Conservation (phyloP, 2,329 filamentous ascomycete species). For the Botrytis fragariae region DNA sequence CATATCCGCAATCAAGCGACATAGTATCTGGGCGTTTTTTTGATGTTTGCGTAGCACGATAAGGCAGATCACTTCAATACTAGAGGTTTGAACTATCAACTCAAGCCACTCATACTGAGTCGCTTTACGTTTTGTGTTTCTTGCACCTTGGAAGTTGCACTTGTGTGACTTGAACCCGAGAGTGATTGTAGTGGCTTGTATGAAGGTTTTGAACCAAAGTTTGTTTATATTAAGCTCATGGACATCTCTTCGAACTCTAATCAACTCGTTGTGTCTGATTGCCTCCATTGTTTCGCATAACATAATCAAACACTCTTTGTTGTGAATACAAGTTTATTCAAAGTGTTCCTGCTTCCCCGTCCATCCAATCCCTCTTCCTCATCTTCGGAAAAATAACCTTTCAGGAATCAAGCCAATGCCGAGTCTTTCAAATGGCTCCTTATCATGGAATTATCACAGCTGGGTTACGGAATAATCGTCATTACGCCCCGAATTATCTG, state of each 20-base stretch:
- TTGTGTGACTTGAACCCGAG: neutral
- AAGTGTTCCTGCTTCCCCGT: neutral
- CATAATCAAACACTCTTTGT: neutral
- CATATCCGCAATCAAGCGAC: neutral
- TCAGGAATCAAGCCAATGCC: neutral
- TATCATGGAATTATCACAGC: slow-evolving; percentile 20
- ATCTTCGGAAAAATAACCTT: neutral
- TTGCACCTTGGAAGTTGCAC: neutral
- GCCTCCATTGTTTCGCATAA: neutral
- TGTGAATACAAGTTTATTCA: neutral
- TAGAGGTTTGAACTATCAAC: neutral
- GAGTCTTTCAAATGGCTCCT: slow-evolving; percentile 13
- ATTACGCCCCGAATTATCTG: neutral
- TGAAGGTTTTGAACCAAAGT: neutral
- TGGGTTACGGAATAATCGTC: slow-evolving; percentile 6
- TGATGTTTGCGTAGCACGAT: slow-evolving; percentile 14
- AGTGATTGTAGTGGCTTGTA: neutral
- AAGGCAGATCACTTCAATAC: neutral
- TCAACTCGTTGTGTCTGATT: neutral
- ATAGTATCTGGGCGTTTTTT: neutral
- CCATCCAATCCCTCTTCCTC: neutral
- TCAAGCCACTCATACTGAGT: neutral
- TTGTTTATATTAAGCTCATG: slow-evolving; percentile 2
- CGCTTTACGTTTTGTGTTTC: neutral
- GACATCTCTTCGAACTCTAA: neutral